These are phyloP conservation scores for Tetrahymena elliotti DNA, from an alignment of 73 alveolate species.

Conservation along the genomic window DNA sequence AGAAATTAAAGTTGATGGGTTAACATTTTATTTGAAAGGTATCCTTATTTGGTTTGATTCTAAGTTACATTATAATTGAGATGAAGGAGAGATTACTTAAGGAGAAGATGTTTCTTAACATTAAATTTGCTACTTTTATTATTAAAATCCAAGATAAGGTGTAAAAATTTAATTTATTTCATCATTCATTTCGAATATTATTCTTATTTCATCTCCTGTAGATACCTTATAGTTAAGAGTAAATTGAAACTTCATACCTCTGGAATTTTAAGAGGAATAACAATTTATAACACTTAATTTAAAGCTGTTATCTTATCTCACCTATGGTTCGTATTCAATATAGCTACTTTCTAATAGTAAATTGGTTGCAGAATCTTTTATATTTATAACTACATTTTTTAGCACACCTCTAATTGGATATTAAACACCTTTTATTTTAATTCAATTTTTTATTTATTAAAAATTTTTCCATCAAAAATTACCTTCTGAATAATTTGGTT, in stretches of 20 bases:
- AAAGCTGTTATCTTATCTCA: background rate
- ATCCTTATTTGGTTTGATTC: background rate
- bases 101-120: background rate
- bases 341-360: background rate
- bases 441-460: background rate
- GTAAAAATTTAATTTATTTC: background rate
- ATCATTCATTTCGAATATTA: background rate
- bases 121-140: background rate
- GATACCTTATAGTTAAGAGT: background rate
- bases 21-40: background rate
- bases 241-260: background rate
- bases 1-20: background rate
- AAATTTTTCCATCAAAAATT: background rate
- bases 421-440: background rate
- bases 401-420: background rate
- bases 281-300: background rate
- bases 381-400: background rate
- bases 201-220: background rate
- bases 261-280: background rate
- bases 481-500: background rate
- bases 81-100: background rate
- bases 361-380: background rate
- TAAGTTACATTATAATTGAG: background rate
- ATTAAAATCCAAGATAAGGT: background rate
- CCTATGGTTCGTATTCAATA: background rate